Base-by-base conservation (phyloP, 768 basidiomycete species). In the Basidioascus undulatus region DNA sequence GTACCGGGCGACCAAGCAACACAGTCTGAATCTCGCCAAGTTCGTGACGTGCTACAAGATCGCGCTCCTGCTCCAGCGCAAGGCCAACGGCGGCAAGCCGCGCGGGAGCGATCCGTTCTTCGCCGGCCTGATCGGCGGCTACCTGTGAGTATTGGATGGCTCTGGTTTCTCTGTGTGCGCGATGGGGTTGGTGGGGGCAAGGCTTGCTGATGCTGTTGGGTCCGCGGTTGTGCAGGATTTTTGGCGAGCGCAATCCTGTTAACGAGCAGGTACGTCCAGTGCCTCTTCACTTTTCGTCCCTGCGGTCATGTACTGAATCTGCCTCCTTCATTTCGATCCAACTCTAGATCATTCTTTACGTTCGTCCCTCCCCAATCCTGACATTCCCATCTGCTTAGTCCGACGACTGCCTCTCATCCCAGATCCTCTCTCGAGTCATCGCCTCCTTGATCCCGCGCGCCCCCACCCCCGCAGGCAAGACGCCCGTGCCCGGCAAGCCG, bases 11-110 rank as follows among this genome's bases (percentile, higher is more conserved):
- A 94, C 92, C 4, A 78, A 71, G 54, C 76, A 81, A 41, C 89
- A 96, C 58, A 81, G 86, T 10, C 54, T 76, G 46, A 92, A 87
- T 56, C 71, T 98, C 23, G 82, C 83, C 32, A 79, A 80, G 59
- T 98, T 94, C 53, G 92, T 92, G 26, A 69, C 84, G 10, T 56
- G 92, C 33, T 96, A 94, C 73, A 98, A 96, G 65, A 60, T 70
- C 7, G 57, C 82, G 32, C 58, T 96, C 39, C 61, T 96, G 26
- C 46, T 89, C 12, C 92, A 96, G 64, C 72, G 68, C 59, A 79
- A 70, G 56, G 53, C 64, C 30, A 83, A 82, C 55, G 67, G 71
- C 13, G 84, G 83, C 12, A 89, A 87, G 61, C 70, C 76, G 53
- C 67, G 82, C 33, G 66, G 64, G 45, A 59, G 67, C 9, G 92